These are phyloP conservation scores for Metarhizium sp. DNA, from an alignment of 2,329 filamentous ascomycete genomes.

Conservation along the genomic window DNA sequence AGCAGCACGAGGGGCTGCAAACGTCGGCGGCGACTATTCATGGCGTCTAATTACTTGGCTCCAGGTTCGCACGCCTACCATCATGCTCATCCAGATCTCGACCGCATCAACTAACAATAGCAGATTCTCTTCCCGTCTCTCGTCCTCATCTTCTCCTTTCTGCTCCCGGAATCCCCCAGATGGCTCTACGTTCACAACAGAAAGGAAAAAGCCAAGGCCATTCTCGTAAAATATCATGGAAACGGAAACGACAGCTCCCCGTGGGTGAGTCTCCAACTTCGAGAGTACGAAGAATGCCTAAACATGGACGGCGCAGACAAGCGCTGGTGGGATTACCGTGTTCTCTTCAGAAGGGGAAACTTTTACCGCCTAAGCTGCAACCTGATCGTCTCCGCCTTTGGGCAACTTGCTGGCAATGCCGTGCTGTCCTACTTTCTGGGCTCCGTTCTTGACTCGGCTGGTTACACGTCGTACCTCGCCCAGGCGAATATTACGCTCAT, in stretches of 20 bases:
- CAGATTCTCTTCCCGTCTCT: constrained; percentile 33
- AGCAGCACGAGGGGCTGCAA: constrained; percentile 33
- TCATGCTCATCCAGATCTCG: neutral
- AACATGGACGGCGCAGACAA: constrained; percentile 36
- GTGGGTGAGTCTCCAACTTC: constrained; percentile 27
- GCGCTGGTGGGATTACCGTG: constrained; percentile 38
- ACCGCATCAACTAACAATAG: too few relatives aligned
- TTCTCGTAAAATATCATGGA: constrained; percentile 31
- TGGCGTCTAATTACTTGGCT: constrained; percentile 35
- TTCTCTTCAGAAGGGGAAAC: constrained; percentile 29
- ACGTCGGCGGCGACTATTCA: constrained; percentile 23
- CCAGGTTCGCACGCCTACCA: neutral
- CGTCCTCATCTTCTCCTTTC: constrained; percentile 19
- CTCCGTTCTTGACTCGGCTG: neutral
- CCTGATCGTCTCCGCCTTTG: constrained; percentile 29
- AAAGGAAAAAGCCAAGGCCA: constrained; percentile 15
- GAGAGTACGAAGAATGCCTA: constrained; percentile 34
- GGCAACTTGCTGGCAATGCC: constrained; percentile 18
- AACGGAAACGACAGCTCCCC: constrained; percentile 27
- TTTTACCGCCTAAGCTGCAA: constrained; percentile 32
- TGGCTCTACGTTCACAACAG: constrained; percentile 29
- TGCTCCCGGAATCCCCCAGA: constrained; percentile 19
- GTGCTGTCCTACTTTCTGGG: neutral
- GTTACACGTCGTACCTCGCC: constrained; percentile 9
- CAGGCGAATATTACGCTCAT: constrained; percentile 43